Base-by-base conservation (phyloP, 1,284 basidiomycete species). In the Kalmanozyma brasiliensis region DNA sequence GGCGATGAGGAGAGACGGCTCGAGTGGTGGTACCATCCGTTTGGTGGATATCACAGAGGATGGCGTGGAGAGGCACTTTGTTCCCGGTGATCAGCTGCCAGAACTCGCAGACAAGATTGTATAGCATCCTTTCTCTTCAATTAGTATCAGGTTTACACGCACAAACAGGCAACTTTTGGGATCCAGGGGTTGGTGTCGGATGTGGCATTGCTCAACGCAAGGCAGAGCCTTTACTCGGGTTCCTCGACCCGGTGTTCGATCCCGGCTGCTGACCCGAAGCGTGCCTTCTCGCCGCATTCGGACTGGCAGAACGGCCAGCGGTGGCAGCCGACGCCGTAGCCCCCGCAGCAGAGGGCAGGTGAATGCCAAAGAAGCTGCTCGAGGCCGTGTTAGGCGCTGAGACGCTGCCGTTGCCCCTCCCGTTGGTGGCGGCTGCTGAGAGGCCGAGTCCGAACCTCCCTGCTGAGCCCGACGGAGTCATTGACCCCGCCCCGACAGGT, bases 1-100 rank as follows among this genome's bases (percentile, higher is more conserved):
- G 45, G 96, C 96, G 2, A 99, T 98, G 96, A 88, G 93, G 42
- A 89, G 96, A 83, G 96, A 99, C 83, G 96, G 96, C 14, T 96
- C 93, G 0, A 98, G 94, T 30, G 96, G 96, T 64, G 96, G 96
- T 82, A 92, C 93, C 44, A 95, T 99, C 76, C 90, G 96, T 48
- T 92, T 99, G 91, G 93, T 91, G 72, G 91, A 98, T 48, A 97
- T 99, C 82, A 94, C 91, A 14, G 89, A 96, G 82, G 91, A 90
- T 49, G 89, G 89, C 24, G 94, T 96, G 14, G 92, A 98, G 85
- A 86, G 96, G 60, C 83, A 93, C 73, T 99, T 98, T 82, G 87
- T 98, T 10, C 93, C 96, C n/a, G 96, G 96, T 81, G 86, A 77
- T 46, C 68, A 75, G 32, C 52, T 77, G 13, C 75, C 75, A 47